Percentiles rank a stretch among this genome's conserved stretches.
phyloP scores from a whole-genome alignment of 202 grass and related monocot species.

The Saccharum hybrid region DNA sequence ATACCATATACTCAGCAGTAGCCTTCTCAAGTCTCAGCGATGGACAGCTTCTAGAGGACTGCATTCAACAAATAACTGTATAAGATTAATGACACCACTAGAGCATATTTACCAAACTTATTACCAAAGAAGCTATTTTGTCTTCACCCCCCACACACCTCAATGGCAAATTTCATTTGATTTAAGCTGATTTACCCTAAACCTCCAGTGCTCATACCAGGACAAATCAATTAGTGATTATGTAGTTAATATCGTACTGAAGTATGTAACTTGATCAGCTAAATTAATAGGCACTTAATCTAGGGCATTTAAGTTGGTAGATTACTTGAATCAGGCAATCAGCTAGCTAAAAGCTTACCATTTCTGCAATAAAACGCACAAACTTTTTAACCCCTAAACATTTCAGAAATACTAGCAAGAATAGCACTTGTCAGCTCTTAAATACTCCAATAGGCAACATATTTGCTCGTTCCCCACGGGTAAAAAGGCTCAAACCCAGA shows the following conservation, averaged over 20 bases:
- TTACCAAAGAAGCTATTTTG: background rate
- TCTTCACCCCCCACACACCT: no score
- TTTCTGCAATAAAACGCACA: background rate
- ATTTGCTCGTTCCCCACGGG: background rate
- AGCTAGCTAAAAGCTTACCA: constrained; percentile 30
- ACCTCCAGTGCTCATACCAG: constrained; percentile 10
- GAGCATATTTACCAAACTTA: constrained; percentile 18
- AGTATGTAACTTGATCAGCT: constrained; percentile 19
- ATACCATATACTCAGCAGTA: constrained; percentile 47
- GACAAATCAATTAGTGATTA: constrained; percentile 4
- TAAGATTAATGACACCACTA: constrained; percentile 7
- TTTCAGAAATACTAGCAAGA: constrained; percentile 40
- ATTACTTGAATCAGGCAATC: constrained; percentile 36
- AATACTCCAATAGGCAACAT: constrained; percentile 7
- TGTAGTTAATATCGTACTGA: background rate
- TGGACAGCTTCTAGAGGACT: constrained; percentile 43
- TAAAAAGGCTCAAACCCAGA: constrained; percentile 24
- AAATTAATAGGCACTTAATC: constrained; percentile 20
- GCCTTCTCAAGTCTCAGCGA: constrained; percentile 37
- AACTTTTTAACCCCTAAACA: constrained; percentile 11
- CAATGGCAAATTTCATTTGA: constrained; percentile 19
- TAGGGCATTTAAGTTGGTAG: constrained; percentile 33
- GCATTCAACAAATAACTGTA: constrained; percentile 25
- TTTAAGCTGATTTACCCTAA: constrained; percentile 24
- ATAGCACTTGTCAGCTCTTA: background rate